These are phyloP conservation scores for Penicillium brevicompactum DNA, from an alignment of 2,329 filamentous ascomycete species.

Conservation along the genomic window DNA sequence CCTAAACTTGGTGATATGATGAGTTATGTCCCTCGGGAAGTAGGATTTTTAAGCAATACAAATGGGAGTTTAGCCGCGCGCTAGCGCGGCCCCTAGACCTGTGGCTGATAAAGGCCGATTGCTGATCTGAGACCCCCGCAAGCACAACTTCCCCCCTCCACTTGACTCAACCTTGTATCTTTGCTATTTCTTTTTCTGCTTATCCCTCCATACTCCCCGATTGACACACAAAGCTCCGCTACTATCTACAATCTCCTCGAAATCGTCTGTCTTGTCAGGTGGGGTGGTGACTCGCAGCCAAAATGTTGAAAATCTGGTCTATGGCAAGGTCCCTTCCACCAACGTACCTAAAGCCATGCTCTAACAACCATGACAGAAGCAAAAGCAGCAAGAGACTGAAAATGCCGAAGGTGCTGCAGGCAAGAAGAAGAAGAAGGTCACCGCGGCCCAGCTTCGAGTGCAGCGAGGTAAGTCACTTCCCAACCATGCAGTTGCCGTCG, in stretches of 20 bases:
- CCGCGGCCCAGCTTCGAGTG: conserved; percentile 89
- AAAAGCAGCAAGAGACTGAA: conserved; percentile 97
- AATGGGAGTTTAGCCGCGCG: too few relatives aligned
- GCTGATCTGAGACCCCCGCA: conserved; percentile 14
- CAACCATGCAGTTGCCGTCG: background rate
- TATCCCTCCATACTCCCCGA: too few relatives aligned
- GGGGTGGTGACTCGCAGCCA: conserved; percentile 43
- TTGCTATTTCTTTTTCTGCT: background rate
- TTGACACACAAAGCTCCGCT: background rate
- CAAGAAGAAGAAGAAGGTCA: conserved; percentile 98
- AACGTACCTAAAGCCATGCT: background rate
- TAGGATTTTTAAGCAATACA: too few relatives aligned
- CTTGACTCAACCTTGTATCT: background rate
- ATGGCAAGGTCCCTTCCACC: conserved; percentile 66
- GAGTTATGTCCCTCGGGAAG: too few relatives aligned
- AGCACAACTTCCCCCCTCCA: background rate
- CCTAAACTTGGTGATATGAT: too few relatives aligned
- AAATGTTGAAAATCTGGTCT: conserved; percentile 99
- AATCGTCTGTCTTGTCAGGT: conserved; percentile 13
- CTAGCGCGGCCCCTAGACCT: background rate
- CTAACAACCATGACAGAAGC: conserved; percentile 38
- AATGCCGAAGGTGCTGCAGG: conserved; percentile 78
- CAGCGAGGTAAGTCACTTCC: conserved; percentile 73
- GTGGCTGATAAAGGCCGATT: conserved; percentile 12
- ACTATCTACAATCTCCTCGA: background rate